Evolutionary conservation across 495 filamentous ascomycete genomes (phyloP), one percentile per base, ranked within the genome.

Genomic region (Tricharina praecox): DNA sequence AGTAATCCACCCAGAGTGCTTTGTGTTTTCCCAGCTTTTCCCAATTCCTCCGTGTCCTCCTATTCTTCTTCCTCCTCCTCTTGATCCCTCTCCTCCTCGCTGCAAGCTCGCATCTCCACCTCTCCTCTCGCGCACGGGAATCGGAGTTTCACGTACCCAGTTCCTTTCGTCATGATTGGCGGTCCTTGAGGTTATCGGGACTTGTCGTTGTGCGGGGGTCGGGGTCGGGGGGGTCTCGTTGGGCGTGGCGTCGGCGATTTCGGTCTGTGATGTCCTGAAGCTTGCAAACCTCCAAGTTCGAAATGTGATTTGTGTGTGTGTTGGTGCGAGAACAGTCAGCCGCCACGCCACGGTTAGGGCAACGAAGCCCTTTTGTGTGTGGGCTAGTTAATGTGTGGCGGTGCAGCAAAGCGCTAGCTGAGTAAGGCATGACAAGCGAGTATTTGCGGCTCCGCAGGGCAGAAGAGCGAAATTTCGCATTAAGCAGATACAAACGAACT

Each of bases 161-260:
- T 59, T 59, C 56, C 56, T 49, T 59, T 59, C 25, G 56, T 59
- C 56, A 59, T 59, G 59, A 11, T 23, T 32, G 48, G 43, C 41
- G 34, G 45, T 25, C 34, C 32, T 44, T 46, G 23, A 32, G n/a
- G n/a, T 48, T 48, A 10, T 48, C 35, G 45, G 48, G 45, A 50
- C 34, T 54, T 54, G 23, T 44, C 47, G 50, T 33, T 46, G 28
- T 16, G 5, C 7, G 28, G 5, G 7, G 28, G 28, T 32, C 28
- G 28, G 28, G 28, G 5, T 32, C 7, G 28, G n/a, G n/a, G n/a
- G n/a, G n/a, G n/a, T n/a, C n/a, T 32, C 28, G 28, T 32, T 32
- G 28, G 28, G 28, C 28, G 28, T 32, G 28, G 28, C 28, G 28
- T 32, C 28, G 28, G 28, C 7, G 28, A 5, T 32, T 5, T 32